phyloP scores from a whole-genome alignment of 108 stramenopile genomes.

The Mediolabrus comicus region DNA sequence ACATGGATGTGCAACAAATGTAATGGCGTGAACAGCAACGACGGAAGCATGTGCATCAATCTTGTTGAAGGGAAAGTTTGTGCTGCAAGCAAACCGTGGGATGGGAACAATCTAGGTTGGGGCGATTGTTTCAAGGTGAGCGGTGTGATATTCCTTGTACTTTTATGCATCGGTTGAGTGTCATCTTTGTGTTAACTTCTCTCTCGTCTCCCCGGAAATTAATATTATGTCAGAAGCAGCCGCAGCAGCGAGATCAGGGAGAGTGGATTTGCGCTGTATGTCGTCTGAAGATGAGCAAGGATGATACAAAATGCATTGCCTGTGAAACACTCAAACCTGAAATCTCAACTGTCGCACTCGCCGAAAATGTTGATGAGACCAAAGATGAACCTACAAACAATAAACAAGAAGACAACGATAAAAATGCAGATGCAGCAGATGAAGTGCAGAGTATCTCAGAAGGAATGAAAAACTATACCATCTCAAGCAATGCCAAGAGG shows the following conservation, averaged over 20 bases:
- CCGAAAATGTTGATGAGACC: background rate
- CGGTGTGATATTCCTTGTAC: background rate
- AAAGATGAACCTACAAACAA: background rate
- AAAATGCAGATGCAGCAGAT: background rate
- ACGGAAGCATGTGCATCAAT: background rate
- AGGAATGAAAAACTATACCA: background rate
- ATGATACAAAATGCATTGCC: too few species aligned
- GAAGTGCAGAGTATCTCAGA: too few species aligned
- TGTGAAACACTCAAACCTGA: too few species aligned
- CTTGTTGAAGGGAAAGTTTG: background rate
- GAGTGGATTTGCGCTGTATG: too few species aligned
- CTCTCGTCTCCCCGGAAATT: background rate
- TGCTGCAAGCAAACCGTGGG: background rate
- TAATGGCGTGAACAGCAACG: background rate
- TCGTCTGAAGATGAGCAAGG: too few species aligned
- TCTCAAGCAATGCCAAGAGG: background rate
- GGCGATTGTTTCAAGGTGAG: background rate
- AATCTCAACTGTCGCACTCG: too few species aligned
- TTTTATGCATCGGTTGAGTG: background rate
- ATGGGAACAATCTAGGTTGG: background rate
- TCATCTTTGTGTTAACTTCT: background rate
- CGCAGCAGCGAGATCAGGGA: too few species aligned
- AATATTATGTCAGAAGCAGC: too few species aligned
- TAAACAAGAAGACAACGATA: background rate
- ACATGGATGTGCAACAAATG: background rate